Conservation (phyloP, 2,329 filamentous ascomycete species). For the Paraphaeosphaeria minitans region DNA sequence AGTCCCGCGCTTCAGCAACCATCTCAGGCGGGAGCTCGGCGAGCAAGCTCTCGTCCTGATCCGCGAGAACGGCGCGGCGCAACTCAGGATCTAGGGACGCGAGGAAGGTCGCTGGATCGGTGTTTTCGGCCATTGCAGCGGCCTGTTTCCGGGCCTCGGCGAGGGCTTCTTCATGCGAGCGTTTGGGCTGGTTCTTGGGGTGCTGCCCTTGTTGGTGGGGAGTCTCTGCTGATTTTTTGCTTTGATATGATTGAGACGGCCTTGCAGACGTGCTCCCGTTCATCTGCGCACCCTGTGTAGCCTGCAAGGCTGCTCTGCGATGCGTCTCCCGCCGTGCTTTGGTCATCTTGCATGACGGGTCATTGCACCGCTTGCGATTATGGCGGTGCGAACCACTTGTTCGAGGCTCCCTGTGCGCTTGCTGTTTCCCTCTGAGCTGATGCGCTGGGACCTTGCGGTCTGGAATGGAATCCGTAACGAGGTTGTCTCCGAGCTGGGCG, state of each 20-base stretch:
- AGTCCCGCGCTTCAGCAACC: background rate
- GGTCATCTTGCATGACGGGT: conserved; percentile 1
- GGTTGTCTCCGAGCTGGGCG: conserved; percentile 45
- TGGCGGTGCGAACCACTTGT: conserved; percentile 9
- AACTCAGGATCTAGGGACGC: background rate
- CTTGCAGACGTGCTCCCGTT: background rate
- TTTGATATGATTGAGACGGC: background rate
- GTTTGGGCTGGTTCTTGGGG: background rate
- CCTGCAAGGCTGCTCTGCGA: conserved; percentile 3
- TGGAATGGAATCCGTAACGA: conserved; percentile 27
- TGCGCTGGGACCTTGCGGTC: background rate
- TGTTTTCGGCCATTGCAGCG: background rate
- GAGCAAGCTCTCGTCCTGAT: background rate
- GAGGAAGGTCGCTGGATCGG: background rate
- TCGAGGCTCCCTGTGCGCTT: background rate
- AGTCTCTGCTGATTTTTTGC: background rate
- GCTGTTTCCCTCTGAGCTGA: background rate
- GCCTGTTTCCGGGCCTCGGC: background rate
- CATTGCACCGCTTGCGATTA: conserved; percentile 12
- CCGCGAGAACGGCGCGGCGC: background rate
- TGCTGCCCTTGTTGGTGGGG: background rate
- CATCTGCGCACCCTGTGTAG: background rate
- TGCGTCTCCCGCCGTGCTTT: conserved; percentile 1
- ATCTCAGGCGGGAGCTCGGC: background rate
- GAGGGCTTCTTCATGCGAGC: background rate